These are phyloP conservation scores for Calophaca sinica DNA, from an alignment of 306 rosid species.

Conservation along the genomic window DNA sequence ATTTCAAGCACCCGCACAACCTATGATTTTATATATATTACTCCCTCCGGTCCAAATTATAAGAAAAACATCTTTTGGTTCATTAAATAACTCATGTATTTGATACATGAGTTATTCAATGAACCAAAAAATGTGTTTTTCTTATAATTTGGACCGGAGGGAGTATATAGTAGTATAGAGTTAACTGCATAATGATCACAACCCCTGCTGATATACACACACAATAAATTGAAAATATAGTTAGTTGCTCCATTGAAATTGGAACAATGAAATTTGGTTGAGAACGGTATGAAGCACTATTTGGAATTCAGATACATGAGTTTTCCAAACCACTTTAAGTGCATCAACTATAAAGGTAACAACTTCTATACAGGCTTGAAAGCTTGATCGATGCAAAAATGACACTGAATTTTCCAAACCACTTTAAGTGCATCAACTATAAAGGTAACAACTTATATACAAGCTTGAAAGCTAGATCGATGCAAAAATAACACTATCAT, in stretches of 20 bases:
- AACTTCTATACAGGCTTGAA: slow-evolving; percentile 4
- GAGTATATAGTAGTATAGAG: no score
- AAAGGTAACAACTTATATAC: not conserved
- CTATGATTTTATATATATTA: no score
- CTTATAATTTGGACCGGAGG: no score
- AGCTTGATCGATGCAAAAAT: slow-evolving; percentile 15
- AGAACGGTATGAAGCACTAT: not conserved
- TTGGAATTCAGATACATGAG: not conserved
- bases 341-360: not conserved
- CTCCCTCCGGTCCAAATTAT: no score
- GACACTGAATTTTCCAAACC: no score
- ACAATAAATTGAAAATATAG: not conserved
- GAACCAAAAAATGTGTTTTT: no score
- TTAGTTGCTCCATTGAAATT: not conserved
- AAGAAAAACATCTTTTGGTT: no score
- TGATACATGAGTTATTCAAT: no score
- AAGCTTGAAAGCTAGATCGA: slow-evolving; percentile 7
- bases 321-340: not conserved
- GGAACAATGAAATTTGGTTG: not conserved
- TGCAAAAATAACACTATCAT: slow-evolving; percentile 23
- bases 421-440: no score
- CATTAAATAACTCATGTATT: no score
- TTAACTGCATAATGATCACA: not conserved
- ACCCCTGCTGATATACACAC: not conserved
- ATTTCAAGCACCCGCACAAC: no score